Evolutionary conservation across 192 early-diverging fungal genomes (phyloP).

Genomic region (Backusella tuberculispora): DNA sequence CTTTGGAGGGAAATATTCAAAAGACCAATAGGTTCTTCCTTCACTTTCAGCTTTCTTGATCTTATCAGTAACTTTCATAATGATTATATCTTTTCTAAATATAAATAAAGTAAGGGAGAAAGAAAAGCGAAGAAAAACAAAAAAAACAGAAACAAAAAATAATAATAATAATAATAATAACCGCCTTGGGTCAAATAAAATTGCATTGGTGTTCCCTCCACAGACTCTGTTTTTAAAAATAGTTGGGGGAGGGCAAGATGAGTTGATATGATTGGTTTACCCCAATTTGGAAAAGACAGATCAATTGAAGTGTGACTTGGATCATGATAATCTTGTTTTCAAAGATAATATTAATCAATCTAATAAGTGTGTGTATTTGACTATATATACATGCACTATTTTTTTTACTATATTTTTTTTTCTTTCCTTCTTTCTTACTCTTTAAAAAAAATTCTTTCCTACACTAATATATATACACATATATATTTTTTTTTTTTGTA

Average conservation of each 20-base stretch:
- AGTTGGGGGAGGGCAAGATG: background rate
- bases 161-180: no score
- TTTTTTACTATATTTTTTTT: slow-evolving; percentile 6
- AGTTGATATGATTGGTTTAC: background rate
- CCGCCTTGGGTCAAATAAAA: no score
- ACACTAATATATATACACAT: background rate
- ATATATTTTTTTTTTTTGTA: background rate
- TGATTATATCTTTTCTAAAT: background rate
- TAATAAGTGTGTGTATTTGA: slow-evolving; percentile 13
- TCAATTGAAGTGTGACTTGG: slow-evolving; percentile 13
- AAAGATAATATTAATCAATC: background rate
- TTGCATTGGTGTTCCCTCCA: background rate
- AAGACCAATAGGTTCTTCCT: slow-evolving; percentile 80
- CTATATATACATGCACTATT: background rate
- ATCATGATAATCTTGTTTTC: slow-evolving; percentile 14
- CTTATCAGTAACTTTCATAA: slow-evolving; percentile 80
- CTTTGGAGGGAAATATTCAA: slow-evolving; percentile 99
- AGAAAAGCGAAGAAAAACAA: slow-evolving; percentile 6
- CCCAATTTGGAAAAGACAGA: slow-evolving; percentile 2
- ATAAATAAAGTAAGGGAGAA: background rate
- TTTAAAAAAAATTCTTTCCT: no score
- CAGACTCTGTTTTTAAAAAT: background rate
- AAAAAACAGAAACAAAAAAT: background rate
- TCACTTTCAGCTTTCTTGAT: slow-evolving; percentile 70
- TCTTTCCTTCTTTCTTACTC: background rate